Percentiles rank a stretch among this genome's conserved stretches.
These are phyloP conservation scores for Obelidium mucronatum DNA, from an alignment of 192 early-diverging fungal species.

Conservation along the genomic window DNA sequence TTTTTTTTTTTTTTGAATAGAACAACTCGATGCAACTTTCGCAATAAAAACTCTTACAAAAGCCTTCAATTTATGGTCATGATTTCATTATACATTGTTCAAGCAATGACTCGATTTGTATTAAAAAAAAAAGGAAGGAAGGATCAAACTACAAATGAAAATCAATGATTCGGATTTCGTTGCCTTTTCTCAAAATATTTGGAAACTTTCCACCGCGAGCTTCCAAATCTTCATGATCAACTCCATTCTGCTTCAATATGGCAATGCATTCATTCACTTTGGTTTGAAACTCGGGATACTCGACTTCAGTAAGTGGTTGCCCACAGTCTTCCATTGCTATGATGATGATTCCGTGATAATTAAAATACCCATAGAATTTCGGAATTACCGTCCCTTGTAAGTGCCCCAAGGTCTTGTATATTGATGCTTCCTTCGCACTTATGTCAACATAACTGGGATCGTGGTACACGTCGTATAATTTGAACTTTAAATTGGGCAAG, in stretches of 20 bases:
- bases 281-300: not conserved
- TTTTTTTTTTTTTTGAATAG: no score
- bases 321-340: not conserved
- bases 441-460: not conserved
- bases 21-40: no score
- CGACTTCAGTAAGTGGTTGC: not conserved
- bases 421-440: not conserved
- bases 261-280: not conserved
- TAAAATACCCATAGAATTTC: not conserved
- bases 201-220: not conserved
- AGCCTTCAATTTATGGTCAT: no score
- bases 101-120: no score
- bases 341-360: not conserved
- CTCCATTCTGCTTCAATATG: not conserved
- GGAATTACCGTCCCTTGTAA: not conserved
- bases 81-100: no score
- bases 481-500: not conserved
- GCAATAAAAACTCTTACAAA: no score
- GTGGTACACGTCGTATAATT: not conserved
- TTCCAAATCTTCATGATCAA: not conserved
- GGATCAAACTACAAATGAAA: no score
- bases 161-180: not conserved
- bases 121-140: no score
- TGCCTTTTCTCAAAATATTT: not conserved
- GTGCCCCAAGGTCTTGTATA: not conserved